Evolutionary conservation across 148 eudicot genomes (phyloP).

Genomic region (Nepenthes mirabilis): DNA sequence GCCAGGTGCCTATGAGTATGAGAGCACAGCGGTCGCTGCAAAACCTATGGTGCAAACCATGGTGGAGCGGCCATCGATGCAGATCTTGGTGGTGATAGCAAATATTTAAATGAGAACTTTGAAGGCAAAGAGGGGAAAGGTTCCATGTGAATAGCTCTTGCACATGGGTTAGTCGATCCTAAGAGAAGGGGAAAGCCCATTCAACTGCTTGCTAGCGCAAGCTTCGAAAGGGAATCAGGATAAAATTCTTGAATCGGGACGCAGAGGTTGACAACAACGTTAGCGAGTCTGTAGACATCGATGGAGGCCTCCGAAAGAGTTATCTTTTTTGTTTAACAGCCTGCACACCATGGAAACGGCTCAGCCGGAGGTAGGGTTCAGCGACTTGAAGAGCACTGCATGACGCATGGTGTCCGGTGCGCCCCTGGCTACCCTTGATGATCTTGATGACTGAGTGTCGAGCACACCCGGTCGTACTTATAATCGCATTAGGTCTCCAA

Average conservation of each 20-base stretch:
- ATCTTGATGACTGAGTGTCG: constrained; percentile 3
- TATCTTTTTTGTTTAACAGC: constrained; percentile 6
- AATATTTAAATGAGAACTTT: background rate
- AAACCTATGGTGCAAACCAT: background rate
- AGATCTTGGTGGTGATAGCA: constrained; percentile 1
- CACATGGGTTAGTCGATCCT: no score
- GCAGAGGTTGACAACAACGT: background rate
- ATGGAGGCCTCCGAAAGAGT: constrained; percentile 4
- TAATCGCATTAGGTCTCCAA: constrained; percentile 6
- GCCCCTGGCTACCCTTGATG: constrained; percentile 4
- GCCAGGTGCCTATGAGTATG: no score
- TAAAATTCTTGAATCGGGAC: background rate
- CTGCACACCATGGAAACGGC: background rate
- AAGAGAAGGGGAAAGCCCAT: no score
- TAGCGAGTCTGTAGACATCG: background rate
- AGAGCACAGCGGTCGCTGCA: no score
- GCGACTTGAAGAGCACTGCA: background rate
- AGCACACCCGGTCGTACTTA: constrained; percentile 5
- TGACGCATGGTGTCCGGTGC: background rate
- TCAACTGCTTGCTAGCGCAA: background rate
- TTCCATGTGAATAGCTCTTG: background rate
- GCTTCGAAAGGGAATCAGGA: background rate
- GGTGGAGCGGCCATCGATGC: background rate
- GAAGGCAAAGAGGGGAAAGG: constrained; percentile 3
- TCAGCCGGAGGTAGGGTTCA: background rate